Evolutionary conservation across 2,329 filamentous ascomycete species (phyloP), one percentile per base, ranked within the genome.

Genomic region (Moelleriella libera): DNA sequence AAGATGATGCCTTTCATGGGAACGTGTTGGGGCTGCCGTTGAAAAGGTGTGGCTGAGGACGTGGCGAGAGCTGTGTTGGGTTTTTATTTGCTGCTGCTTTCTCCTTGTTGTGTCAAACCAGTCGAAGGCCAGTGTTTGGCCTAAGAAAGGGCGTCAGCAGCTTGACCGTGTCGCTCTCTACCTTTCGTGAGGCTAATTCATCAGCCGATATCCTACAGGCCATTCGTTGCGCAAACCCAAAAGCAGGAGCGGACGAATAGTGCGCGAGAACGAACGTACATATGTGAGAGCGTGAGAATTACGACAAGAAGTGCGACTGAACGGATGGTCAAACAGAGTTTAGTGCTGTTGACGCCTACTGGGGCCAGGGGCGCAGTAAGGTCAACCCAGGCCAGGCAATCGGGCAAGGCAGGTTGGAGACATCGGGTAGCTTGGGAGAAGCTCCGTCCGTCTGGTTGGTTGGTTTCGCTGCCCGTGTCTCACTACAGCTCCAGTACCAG

Each of bases 31-130:
- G 57, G 60, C 59, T 57, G 57, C 54, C 55, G 53, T 50, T 55
- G 55, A 60, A 53, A 47, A 60, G 58, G 62, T 68, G 65, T 68
- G 65, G 65, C 65, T 68, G 65, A 61, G 61, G 65, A 56, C 63
- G 65, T 68, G 65, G 65, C 65, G 65, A 68, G 61, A 68, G 64
- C 63, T 66, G 58, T 49, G 51, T 34, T 40, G 55, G 55, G 51
- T 54, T 56, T 58, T 58, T 56, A 52, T 47, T 51, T 54, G 51
- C 29, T 30, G 8, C 34, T 37, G 8, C 34, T 8, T 12, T 9
- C 34, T 8, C 34, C 12, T 37, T 37, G 8, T 4, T 37, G 34
- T 21, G 21, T 21, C 21, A 21, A 21, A 21, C 3, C 3, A 21
- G 21, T 21, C 21, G 21, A 21, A 21, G 21, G 21, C 21, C 21